phyloP scores from a whole-genome alignment of 129 eudicot species.

The sunflower (Helianthus annuus) region DNA sequence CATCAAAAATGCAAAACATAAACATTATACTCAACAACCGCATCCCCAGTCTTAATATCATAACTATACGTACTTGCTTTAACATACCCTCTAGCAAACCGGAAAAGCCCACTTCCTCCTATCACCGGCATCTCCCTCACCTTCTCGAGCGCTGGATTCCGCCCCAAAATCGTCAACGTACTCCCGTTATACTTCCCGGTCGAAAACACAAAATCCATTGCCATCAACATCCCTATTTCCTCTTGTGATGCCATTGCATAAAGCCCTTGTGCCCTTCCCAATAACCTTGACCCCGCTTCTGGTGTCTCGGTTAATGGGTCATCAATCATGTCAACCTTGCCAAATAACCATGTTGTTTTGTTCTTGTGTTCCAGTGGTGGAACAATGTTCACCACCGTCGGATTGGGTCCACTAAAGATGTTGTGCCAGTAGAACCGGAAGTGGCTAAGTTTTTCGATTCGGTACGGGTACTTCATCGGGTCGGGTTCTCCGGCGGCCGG shows the following conservation, averaged over 20 bases:
- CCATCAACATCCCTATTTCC: conserved; percentile 58
- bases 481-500: conserved; percentile 19
- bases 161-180: conserved; percentile 50
- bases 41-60: conserved; percentile 55
- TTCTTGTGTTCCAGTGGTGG: conserved; percentile 23
- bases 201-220: conserved; percentile 54
- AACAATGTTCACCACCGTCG: conserved; percentile 39
- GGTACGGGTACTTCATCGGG: conserved; percentile 17
- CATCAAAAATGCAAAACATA: conserved; percentile 63
- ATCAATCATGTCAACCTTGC: conserved; percentile 57
- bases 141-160: conserved; percentile 45
- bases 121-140: conserved; percentile 79
- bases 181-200: conserved; percentile 65
- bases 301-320: conserved; percentile 55
- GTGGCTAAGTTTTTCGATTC: conserved; percentile 51
- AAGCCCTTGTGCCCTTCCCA: conserved; percentile 68
- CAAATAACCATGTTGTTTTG: conserved; percentile 32
- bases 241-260: conserved; percentile 50
- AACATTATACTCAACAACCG: conserved; percentile 63
- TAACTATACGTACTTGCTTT: conserved; percentile 52
- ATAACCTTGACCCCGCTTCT: conserved; percentile 30
- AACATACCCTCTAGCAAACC: conserved; percentile 68
- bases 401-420: conserved; percentile 40
- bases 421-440: conserved; percentile 68
- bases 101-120: conserved; percentile 66